phyloP scores from a whole-genome alignment of 441 rosid species.

The Euphorbia neoarborescens region DNA sequence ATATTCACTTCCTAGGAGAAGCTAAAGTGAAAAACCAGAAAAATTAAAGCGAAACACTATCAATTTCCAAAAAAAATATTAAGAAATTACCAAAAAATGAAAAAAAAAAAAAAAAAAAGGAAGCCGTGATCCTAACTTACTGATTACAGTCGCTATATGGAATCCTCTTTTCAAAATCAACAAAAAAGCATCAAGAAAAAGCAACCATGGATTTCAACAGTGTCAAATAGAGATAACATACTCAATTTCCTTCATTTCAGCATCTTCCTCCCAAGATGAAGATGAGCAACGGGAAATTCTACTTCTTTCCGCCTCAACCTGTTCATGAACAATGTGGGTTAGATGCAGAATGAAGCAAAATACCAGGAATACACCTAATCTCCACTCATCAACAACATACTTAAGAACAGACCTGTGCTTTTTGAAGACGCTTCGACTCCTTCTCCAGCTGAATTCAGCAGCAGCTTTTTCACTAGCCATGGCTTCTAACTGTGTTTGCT shows the following conservation, averaged over 20 bases:
- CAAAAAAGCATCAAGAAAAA: constrained; percentile 9
- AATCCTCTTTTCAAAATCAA: not conserved
- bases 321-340: constrained; percentile 21
- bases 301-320: constrained; percentile 86
- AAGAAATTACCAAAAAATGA: not conserved
- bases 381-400: constrained; percentile 16
- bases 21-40: not conserved
- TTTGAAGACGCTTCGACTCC: constrained; percentile 77
- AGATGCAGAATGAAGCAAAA: constrained; percentile 10
- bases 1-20: not conserved
- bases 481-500: constrained; percentile 97
- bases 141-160: not conserved
- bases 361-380: constrained; percentile 11
- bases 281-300: constrained; percentile 67
- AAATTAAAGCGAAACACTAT: not conserved
- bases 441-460: constrained; percentile 94
- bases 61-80: constrained; percentile 13
- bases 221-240: constrained; percentile 32
- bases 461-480: constrained; percentile 99
- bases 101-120: not conserved
- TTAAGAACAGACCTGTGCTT: constrained; percentile 55
- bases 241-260: constrained; percentile 93
- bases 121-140: not conserved
- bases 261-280: constrained; percentile 85
- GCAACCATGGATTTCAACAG: not conserved